A percentile compares a stretch with the other conserved stretches of the same genome.
Conservation (phyloP, 257 asterid species). For the Pogostemon cablin region DNA sequence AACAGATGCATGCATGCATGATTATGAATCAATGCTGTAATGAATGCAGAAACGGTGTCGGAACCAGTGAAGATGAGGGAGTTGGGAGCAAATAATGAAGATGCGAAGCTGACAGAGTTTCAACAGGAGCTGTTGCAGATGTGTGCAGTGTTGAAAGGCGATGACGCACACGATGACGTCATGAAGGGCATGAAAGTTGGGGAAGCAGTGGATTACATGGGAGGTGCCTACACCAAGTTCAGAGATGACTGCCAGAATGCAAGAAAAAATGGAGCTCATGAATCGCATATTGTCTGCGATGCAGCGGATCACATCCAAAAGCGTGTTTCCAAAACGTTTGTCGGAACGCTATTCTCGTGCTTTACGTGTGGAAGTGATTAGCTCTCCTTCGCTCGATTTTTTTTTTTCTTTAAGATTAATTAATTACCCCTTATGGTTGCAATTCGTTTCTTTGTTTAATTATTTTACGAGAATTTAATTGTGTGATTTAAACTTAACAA, state of each 20-base stretch:
- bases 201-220: slow-evolving; percentile 58
- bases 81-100: slow-evolving; percentile 50
- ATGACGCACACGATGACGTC: slow-evolving; percentile 42
- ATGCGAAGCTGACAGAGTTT: slow-evolving; percentile 60
- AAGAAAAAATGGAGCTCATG: slow-evolving; percentile 55
- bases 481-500: no score
- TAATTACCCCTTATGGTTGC: no score
- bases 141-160: slow-evolving; percentile 72
- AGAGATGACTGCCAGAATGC: slow-evolving; percentile 56
- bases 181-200: slow-evolving; percentile 60
- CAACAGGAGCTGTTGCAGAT: slow-evolving; percentile 73
- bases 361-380: slow-evolving; percentile 40
- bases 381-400: not conserved
- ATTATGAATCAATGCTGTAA: not conserved
- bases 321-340: slow-evolving; percentile 34
- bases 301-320: slow-evolving; percentile 9
- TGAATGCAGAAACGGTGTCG: slow-evolving; percentile 50
- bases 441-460: no score
- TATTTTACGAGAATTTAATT: no score
- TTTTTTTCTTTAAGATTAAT: no score
- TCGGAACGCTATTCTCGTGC: slow-evolving; percentile 38
- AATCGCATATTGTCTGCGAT: slow-evolving; percentile 47
- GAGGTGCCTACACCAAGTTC: slow-evolving; percentile 58
- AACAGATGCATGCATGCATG: no score
- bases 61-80: slow-evolving; percentile 57